Base-by-base conservation (phyloP, 2,329 filamentous ascomycete genomes). In the Polychaeton citri region DNA sequence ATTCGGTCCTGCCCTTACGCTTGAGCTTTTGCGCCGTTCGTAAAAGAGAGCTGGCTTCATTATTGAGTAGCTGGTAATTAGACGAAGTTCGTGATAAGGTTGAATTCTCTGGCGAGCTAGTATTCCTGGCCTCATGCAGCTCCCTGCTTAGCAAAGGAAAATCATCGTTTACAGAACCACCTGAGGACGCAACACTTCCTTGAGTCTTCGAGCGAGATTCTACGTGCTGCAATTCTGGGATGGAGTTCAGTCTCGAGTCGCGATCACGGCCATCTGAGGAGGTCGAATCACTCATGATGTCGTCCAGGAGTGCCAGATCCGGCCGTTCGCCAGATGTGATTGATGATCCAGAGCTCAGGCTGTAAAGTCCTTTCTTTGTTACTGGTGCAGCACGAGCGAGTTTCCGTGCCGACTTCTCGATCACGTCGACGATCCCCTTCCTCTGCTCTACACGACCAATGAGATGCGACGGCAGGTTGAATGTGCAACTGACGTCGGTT, bases 401-500 rank as follows among this genome's bases (percentile, higher is more conserved):
- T 21, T 70, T 76, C 51, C 68, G 76, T 15, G 81, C 74, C 33
- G 86, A 79, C 32, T 76, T 78, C 43, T 92, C 79, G 34, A 95
- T 83, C 21, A 90, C 71, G 45, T 68, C 71, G 26, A 86, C 60
- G 6, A 95, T 72, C 24, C 72, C 71, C 32, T 77, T 67, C 30
- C 75, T 76, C 54, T 94, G 84, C 42, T 73, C 66, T 19, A 79
- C 68, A 21, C 87, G 74, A 3, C 88, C 88, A 44, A 94, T 81
- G 68, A 92, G 85, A 39, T 70, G 68, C 1, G 76, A 73, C 0
- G 88, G 88, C 15, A 95, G 69, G 46, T 86, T 81, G 60, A 95
- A 95, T 53, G 92, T 90, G 4, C 86, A 92, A 1, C 85, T 93
- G 0, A 94, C 76, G 57, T 96, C 88, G 39, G 78, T 83, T n/a